Evolutionary conservation across 768 basidiomycete genomes (phyloP).

Genomic region (Psilocybe azurescens): DNA sequence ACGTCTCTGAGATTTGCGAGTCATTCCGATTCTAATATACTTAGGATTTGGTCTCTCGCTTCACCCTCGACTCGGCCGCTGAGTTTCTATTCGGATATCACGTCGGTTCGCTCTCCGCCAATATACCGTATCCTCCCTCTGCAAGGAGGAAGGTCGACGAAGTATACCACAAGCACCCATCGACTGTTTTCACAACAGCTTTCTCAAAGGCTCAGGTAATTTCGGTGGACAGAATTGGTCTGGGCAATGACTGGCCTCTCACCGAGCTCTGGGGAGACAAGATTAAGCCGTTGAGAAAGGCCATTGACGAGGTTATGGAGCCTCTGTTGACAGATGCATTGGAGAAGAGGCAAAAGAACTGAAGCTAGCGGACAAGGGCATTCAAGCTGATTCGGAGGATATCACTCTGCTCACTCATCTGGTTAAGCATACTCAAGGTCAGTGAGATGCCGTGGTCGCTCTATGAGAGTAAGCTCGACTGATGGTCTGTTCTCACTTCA

Average conservation of each 20-base stretch:
- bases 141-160: slow-evolving; percentile 29
- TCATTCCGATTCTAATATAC: slow-evolving; percentile 11
- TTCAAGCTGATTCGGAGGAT: slow-evolving; percentile 29
- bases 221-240: slow-evolving; percentile 40
- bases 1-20: neutral
- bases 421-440: slow-evolving; percentile 53
- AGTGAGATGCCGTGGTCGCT: slow-evolving; percentile 17
- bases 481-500: neutral
- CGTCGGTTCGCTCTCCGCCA: slow-evolving; percentile 53
- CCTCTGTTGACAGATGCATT: slow-evolving; percentile 55
- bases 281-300: slow-evolving; percentile 43
- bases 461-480: slow-evolving; percentile 9
- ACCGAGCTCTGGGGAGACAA: slow-evolving; percentile 57
- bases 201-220: slow-evolving; percentile 51
- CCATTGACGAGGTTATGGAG: slow-evolving; percentile 53
- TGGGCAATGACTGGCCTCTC: slow-evolving; percentile 40
- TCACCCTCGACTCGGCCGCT: slow-evolving; percentile 69
- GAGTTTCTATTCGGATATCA: slow-evolving; percentile 63
- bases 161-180: slow-evolving; percentile 35
- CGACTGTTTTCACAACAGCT: slow-evolving; percentile 51
- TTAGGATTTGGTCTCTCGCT: slow-evolving; percentile 54
- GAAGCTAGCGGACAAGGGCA: slow-evolving; percentile 20
- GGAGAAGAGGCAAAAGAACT: slow-evolving; percentile 40
- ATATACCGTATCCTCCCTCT: slow-evolving; percentile 53
- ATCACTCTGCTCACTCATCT: slow-evolving; percentile 50